phyloP scores from a whole-genome alignment of 1,284 basidiomycete species.

The Cutaneotrichosporon mucoides region DNA sequence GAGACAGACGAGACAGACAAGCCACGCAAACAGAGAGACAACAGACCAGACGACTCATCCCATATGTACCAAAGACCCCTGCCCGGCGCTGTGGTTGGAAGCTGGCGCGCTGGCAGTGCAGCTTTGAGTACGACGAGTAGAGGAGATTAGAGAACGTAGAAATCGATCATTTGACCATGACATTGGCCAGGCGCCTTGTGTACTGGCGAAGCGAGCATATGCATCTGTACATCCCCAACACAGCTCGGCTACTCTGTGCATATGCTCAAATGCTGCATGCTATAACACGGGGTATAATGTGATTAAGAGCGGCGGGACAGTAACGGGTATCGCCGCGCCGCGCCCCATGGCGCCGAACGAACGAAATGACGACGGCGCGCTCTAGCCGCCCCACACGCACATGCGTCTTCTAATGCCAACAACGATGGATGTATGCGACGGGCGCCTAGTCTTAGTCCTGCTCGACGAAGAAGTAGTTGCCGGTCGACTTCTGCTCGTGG shows the following conservation, averaged over 20 bases:
- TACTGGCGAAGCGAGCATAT: too few species aligned
- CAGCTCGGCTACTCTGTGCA: background rate
- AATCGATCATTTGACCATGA: too few species aligned
- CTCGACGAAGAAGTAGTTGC: conserved; percentile 45
- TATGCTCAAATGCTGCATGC: conserved; percentile 3
- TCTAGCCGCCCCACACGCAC: conserved; percentile 1
- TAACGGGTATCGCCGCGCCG: background rate
- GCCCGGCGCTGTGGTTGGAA: too few species aligned
- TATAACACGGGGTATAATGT: conserved; percentile 1
- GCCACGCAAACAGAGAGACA: too few species aligned
- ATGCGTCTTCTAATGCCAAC: conserved; percentile 1
- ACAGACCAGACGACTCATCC: too few species aligned
- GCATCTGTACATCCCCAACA: too few species aligned
- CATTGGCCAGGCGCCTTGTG: too few species aligned
- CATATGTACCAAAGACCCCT: too few species aligned
- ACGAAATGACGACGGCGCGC: background rate
- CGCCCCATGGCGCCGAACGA: background rate
- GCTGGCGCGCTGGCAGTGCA: too few species aligned
- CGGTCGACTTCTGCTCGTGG: conserved; percentile 61
- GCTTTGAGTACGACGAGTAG: too few species aligned
- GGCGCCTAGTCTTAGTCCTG: background rate
- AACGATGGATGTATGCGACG: background rate
- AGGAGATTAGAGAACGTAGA: too few species aligned
- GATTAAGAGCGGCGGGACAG: background rate
- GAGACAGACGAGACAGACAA: too few species aligned